Evolutionary conservation across 768 basidiomycete species (phyloP).

Genomic region (Boletus rufocinnamomeus): DNA sequence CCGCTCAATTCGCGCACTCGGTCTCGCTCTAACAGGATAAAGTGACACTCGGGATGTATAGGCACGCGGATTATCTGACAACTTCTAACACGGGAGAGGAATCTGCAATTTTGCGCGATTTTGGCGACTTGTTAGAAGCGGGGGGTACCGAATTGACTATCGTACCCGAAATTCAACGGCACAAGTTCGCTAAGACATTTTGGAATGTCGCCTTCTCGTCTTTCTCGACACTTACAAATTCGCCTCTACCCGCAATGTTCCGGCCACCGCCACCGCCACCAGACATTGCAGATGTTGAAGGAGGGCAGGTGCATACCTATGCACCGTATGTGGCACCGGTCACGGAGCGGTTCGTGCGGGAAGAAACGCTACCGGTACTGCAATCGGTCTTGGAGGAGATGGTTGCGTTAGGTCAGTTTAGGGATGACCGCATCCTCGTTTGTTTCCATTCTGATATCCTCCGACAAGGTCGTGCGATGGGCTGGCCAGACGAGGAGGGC

Average conservation of each 20-base stretch:
- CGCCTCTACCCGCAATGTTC: conserved; percentile 52
- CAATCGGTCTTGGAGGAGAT: conserved; percentile 49
- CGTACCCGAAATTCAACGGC: conserved; percentile 60
- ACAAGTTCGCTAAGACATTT: conserved; percentile 63
- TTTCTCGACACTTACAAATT: conserved; percentile 51
- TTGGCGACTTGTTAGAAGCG: conserved; percentile 44
- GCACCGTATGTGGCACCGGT: conserved; percentile 41
- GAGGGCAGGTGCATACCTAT: conserved; percentile 35
- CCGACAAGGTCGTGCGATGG: conserved; percentile 19
- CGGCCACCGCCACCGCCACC: conserved; percentile 42
- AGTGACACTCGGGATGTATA: conserved; percentile 55
- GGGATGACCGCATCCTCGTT: neutral
- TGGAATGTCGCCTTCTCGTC: conserved; percentile 63
- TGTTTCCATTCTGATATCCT: conserved; percentile 4
- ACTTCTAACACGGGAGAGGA: conserved; percentile 41
- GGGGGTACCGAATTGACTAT: conserved; percentile 52
- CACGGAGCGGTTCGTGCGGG: conserved; percentile 44
- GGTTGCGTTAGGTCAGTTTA: conserved; percentile 40
- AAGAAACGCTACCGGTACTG: conserved; percentile 50
- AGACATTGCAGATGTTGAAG: conserved; percentile 3
- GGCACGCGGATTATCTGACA: conserved; percentile 43
- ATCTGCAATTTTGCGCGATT: conserved; percentile 47
- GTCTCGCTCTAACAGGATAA: conserved; percentile 35
- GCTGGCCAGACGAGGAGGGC: conserved; percentile 46
- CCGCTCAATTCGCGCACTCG: neutral